Conservation (phyloP, 192 early-diverging fungal species). For the Allomyces arbusculus region DNA sequence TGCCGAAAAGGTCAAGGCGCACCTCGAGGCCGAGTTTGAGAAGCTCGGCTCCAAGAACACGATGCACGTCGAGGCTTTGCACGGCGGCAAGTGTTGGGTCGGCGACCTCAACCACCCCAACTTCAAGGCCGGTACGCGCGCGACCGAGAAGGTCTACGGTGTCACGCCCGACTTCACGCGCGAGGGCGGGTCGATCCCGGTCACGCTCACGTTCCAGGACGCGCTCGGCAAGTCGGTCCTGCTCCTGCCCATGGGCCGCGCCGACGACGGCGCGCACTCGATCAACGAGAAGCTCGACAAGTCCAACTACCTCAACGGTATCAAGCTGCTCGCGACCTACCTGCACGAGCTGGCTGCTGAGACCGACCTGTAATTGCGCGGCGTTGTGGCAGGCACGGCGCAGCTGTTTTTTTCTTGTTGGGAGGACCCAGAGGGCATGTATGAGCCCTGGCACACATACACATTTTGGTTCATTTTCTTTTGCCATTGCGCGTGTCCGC, state of each 20-base stretch:
- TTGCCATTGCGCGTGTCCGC: too few relatives aligned
- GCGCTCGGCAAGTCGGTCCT: conserved; percentile 73
- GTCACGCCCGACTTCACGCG: conserved; percentile 88
- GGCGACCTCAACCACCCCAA: conserved; percentile 78
- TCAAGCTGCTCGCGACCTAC: conserved; percentile 79
- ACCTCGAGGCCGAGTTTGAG: conserved; percentile 63
- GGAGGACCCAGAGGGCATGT: too few relatives aligned
- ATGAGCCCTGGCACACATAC: too few relatives aligned
- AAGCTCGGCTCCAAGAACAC: conserved; percentile 80
- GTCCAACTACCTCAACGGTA: conserved; percentile 85
- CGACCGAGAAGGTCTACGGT: conserved; percentile 76
- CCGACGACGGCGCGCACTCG: conserved; percentile 89
- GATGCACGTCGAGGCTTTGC: conserved; percentile 46
- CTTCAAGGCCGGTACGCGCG: conserved; percentile 74
- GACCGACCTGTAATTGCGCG: neutral
- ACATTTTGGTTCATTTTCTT: too few relatives aligned
- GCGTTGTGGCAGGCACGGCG: too few relatives aligned
- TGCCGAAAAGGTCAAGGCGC: conserved; percentile 46
- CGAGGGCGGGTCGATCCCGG: conserved; percentile 95
- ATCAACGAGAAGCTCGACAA: conserved; percentile 92
- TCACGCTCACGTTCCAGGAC: conserved; percentile 95
- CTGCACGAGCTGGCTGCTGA: conserved; percentile 57
- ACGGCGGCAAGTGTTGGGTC: conserved; percentile 80
- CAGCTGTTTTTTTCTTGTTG: too few relatives aligned
- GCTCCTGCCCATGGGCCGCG: conserved; percentile 84